A percentile compares a stretch with the other conserved stretches of the same genome.
Conservation (phyloP, 495 filamentous ascomycete species). For the Tuber indicum region DNA sequence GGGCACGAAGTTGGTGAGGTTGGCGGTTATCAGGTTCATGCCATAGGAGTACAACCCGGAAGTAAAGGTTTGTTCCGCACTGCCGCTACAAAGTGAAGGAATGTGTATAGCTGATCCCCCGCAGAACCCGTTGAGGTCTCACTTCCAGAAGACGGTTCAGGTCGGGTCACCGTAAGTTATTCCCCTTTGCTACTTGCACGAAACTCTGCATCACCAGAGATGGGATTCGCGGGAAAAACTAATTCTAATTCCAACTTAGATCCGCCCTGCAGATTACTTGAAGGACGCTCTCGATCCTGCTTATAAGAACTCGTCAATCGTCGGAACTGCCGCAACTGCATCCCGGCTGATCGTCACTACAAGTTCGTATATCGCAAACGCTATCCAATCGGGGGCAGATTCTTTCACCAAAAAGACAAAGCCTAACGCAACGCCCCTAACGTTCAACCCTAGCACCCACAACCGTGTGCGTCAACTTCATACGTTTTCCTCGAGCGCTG, state of each 20-base stretch:
- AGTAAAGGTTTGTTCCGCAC: constrained; percentile 64
- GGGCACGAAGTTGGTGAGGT: constrained; percentile 91
- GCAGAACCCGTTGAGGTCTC: constrained; percentile 86
- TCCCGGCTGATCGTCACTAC: constrained; percentile 89
- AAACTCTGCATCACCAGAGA: neutral
- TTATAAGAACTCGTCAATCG: constrained; percentile 77
- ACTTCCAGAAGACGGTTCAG: constrained; percentile 65
- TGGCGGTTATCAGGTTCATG: constrained; percentile 63
- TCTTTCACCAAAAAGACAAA: constrained; percentile 71
- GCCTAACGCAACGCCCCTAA: constrained; percentile 69
- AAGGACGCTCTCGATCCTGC: constrained; percentile 76
- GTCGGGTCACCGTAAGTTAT: constrained; percentile 40
- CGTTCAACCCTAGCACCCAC: constrained; percentile 80
- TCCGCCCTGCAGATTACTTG: constrained; percentile 76
- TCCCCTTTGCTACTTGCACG: neutral
- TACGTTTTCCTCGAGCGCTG: constrained; percentile 67
- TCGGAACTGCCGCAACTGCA: constrained; percentile 81
- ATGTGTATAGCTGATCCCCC: neutral
- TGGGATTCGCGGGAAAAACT: neutral
- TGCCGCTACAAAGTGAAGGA: neutral
- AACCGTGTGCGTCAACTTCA: constrained; percentile 78
- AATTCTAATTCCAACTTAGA: constrained; percentile 57
- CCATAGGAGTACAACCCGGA: constrained; percentile 75
- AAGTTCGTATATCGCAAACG: constrained; percentile 68
- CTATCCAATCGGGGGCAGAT: constrained; percentile 68